Percentiles rank a stretch among this genome's conserved stretches.
Evolutionary conservation across 495 filamentous ascomycete genomes (phyloP).

Genomic region (Delitschia confertaspora): DNA sequence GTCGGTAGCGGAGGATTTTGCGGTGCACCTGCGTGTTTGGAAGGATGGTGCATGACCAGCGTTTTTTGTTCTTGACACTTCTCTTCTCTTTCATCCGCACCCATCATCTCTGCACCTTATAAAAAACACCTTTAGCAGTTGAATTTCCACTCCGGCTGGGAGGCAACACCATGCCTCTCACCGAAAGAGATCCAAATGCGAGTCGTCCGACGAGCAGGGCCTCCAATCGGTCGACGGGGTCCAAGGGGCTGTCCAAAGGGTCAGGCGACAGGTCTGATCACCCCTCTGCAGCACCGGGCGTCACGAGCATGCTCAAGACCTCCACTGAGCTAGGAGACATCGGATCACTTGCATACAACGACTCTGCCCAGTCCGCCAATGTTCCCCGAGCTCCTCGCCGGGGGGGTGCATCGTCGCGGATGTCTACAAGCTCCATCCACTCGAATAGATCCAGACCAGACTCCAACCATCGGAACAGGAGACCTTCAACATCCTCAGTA

Average conservation of each 20-base stretch:
- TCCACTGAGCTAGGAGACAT: slow-evolving; percentile 63
- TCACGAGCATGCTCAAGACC: slow-evolving; percentile 57
- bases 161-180: slow-evolving; percentile 36
- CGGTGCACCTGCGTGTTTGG: too few species aligned
- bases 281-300: slow-evolving; percentile 28
- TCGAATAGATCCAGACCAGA: slow-evolving; percentile 16
- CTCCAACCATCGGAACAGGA: slow-evolving; percentile 10
- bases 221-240: slow-evolving; percentile 32
- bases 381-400: slow-evolving; percentile 25
- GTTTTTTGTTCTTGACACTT: not conserved
- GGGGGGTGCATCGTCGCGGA: slow-evolving; percentile 21
- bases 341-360: slow-evolving; percentile 50
- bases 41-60: not conserved
- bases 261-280: slow-evolving; percentile 12
- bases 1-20: too few species aligned
- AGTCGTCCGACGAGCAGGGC: slow-evolving; percentile 35
- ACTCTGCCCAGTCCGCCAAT: slow-evolving; percentile 38
- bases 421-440: slow-evolving; percentile 24
- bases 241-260: slow-evolving; percentile 11
- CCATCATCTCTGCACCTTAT: not conserved
- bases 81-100: not conserved
- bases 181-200: slow-evolving; percentile 33
- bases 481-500: slow-evolving; percentile 22
- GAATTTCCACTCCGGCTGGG: not conserved
- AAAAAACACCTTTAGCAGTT: slow-evolving; percentile 6